Evolutionary conservation across 2,329 filamentous ascomycete genomes (phyloP).

Genomic region (Pyrenophora tritici-repentis): DNA sequence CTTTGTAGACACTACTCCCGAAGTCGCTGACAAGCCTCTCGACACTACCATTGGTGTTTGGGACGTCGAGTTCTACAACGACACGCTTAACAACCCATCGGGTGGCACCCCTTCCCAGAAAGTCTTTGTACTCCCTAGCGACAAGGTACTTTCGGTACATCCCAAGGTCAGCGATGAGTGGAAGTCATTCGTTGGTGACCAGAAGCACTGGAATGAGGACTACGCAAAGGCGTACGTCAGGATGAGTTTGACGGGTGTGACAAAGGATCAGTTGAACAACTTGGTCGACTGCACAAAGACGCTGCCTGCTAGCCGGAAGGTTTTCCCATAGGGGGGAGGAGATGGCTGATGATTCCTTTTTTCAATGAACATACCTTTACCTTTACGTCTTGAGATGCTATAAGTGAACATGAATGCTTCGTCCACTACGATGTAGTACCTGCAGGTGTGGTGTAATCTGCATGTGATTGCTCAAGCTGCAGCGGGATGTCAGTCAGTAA

Average conservation of each 20-base stretch:
- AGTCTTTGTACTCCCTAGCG: constrained; percentile 38
- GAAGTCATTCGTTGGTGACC: constrained; percentile 34
- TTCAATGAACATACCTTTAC: neutral
- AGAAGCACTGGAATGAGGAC: constrained; percentile 37
- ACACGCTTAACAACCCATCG: constrained; percentile 38
- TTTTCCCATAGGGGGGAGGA: constrained; percentile 2
- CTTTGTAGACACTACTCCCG: constrained; percentile 50
- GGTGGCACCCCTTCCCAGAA: constrained; percentile 19
- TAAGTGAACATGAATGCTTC: neutral
- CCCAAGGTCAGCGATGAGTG: constrained; percentile 36
- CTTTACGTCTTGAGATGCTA: neutral
- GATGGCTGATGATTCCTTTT: neutral
- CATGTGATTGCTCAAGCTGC: too few relatives aligned
- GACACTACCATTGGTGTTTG: constrained; percentile 57
- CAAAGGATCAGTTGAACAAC: constrained; percentile 26
- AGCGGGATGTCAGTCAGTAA: too few relatives aligned
- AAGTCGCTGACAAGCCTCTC: constrained; percentile 46
- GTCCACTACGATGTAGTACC: neutral
- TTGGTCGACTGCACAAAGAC: constrained; percentile 39
- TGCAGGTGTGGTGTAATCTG: neutral
- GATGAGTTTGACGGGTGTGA: constrained; percentile 37
- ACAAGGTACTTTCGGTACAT: constrained; percentile 33
- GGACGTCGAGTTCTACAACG: constrained; percentile 57
- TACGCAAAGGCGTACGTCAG: constrained; percentile 41
- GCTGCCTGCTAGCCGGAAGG: constrained; percentile 25